Conservation (phyloP, 495 filamentous ascomycete species). For the Annulohypoxylon nitens region DNA sequence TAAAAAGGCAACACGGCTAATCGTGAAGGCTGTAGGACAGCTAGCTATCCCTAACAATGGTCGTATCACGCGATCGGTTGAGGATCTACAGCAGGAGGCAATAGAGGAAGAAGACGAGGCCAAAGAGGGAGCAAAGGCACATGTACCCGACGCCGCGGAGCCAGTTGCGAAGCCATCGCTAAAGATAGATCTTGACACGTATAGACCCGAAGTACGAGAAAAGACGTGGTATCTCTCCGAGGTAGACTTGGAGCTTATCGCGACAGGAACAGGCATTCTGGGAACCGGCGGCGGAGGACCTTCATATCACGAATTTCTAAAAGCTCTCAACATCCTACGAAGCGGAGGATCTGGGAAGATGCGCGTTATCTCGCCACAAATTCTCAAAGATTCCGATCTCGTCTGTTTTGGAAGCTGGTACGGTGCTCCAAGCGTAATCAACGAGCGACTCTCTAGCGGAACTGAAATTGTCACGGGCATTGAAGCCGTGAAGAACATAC, state of each 20-base stretch:
- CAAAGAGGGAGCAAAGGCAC: neutral
- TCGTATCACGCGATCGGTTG: neutral
- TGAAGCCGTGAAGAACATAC: neutral
- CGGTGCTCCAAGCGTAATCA: neutral
- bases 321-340: neutral
- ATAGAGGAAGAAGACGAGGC: neutral
- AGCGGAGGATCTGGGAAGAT: neutral
- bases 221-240: neutral
- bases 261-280: neutral
- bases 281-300: neutral
- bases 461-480: neutral
- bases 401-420: neutral
- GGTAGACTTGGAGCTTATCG: neutral
- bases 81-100: neutral
- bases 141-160: neutral
- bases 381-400: neutral
- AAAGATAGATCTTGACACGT: neutral
- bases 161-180: neutral
- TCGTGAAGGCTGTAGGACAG: neutral
- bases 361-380: neutral
- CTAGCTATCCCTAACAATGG: neutral
- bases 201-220: neutral
- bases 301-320: neutral
- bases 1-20: neutral
- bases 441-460: neutral